Base-by-base conservation (phyloP, 306 rosid genomes). In the Calophaca sinica region DNA sequence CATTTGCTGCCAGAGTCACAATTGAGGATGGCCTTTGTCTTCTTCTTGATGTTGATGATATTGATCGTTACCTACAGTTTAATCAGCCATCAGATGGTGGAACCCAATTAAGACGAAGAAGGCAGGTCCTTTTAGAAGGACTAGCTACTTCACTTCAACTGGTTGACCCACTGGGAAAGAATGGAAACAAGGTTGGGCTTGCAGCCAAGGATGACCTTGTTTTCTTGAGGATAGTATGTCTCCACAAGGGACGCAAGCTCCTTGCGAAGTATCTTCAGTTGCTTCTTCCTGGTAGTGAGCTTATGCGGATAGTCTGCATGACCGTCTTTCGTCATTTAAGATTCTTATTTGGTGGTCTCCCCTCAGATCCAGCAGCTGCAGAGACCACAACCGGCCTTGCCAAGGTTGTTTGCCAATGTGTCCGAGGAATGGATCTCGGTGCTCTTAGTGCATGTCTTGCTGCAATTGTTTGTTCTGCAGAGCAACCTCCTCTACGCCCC, bases 361-460 rank as follows among this genome's bases (percentile, higher is more conserved):
- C 85, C 45, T 73, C 85, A 35, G 89, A 86, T 74, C 46, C 70
- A 0, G 79, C 79, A 51, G 87, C 85, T 14, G 82, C 85, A 44
- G 89, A 80, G 64, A 77, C 85, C 44, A 86, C 85, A 4, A 80
- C 36, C 35, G 73, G 42, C 64, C 85, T 86, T 68, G 83, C 85
- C 3, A 80, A 72, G 66, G 73, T 75, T 63, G 87, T 86, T 59
- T 86, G 83, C 75, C 80, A 79, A 12, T 83, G 87, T 59, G 81
- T 80, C 9, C 71, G 38, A 52, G 87, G 81, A 48, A 86, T 86
- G 89, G 89, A 86, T 72, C 81, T 86, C 7, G 79, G 89, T 68
- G 76, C 87, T 41, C 89, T 86, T 28, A 83, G 89, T 77, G 85
- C 87, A 53, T 86, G 89, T 76, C 85, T 86, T 83, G 89, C 86